Conservation (phyloP, 192 early-diverging fungal genomes). For the Rhizophagus sp. region DNA sequence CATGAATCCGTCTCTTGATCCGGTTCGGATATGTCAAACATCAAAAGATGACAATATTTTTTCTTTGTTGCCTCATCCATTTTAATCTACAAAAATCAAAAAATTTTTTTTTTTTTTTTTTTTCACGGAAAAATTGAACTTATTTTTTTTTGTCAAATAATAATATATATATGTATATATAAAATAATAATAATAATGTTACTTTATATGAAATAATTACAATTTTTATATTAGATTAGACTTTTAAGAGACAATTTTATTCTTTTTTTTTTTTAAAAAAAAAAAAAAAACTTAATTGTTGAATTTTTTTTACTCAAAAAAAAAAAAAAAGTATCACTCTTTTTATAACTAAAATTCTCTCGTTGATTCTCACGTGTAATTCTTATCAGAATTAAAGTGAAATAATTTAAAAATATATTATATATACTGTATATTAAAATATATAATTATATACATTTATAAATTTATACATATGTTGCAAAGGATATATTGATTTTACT, state of each 20-base stretch:
- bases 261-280: neutral
- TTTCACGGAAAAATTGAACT: no score
- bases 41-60: conserved; percentile 25
- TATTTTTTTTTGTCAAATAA: no score
- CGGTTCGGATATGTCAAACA: conserved; percentile 3
- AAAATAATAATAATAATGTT: neutral
- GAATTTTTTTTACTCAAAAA: neutral
- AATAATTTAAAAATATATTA: no score
- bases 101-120: no score
- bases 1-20: neutral
- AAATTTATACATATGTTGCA: no score
- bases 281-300: neutral
- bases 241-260: neutral
- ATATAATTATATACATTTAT: no score
- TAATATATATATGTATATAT: no score
- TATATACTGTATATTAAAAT: no score
- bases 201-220: neutral
- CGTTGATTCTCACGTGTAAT: neutral
- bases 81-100: neutral
- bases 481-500: no score
- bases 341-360: neutral
- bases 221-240: neutral
- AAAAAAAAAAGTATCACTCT: neutral
- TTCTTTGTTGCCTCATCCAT: conserved; percentile 20
- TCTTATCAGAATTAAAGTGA: no score